Conservation (phyloP, 768 basidiomycete species). For the Boletus sensibilis region DNA sequence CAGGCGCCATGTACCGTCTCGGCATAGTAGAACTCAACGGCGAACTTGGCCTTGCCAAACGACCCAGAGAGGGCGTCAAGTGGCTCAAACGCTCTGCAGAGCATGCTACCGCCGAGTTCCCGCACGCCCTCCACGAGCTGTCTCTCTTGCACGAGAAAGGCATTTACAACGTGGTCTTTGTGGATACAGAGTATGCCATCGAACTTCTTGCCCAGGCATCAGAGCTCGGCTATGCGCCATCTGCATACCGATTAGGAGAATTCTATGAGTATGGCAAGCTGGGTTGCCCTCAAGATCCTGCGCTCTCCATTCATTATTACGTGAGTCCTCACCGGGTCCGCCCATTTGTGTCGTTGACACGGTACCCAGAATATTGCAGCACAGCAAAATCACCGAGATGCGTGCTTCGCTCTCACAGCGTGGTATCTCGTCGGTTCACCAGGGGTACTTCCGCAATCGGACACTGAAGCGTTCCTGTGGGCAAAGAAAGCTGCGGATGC, state of each 20-base stretch:
- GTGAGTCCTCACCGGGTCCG: conserved; percentile 51
- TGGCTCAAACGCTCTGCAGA: conserved; percentile 98
- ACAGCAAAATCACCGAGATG: conserved; percentile 94
- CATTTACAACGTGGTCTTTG: conserved; percentile 96
- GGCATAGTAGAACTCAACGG: conserved; percentile 97
- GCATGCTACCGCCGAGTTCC: conserved; percentile 90
- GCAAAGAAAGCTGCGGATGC: conserved; percentile 92
- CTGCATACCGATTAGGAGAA: conserved; percentile 93
- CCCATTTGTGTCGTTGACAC: conserved; percentile 12
- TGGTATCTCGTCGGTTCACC: conserved; percentile 99
- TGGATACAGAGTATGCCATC: conserved; percentile 92
- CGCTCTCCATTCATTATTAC: conserved; percentile 97
- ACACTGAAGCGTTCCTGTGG: conserved; percentile 98
- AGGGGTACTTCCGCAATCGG: conserved; percentile 95
- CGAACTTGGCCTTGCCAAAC: conserved; percentile 80
- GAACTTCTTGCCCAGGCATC: conserved; percentile 94
- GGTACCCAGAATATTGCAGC: conserved; percentile 89
- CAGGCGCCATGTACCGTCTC: conserved; percentile 94
- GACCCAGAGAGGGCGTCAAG: conserved; percentile 95
- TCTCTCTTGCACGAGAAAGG: conserved; percentile 95
- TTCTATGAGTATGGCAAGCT: conserved; percentile 99
- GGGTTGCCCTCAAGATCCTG: conserved; percentile 96
- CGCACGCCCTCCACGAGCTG: conserved; percentile 93
- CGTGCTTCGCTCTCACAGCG: conserved; percentile 96
- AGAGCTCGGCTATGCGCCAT: conserved; percentile 94